Conservation (phyloP, 495 filamentous ascomycete genomes). For the Aspergillus baeticus region DNA sequence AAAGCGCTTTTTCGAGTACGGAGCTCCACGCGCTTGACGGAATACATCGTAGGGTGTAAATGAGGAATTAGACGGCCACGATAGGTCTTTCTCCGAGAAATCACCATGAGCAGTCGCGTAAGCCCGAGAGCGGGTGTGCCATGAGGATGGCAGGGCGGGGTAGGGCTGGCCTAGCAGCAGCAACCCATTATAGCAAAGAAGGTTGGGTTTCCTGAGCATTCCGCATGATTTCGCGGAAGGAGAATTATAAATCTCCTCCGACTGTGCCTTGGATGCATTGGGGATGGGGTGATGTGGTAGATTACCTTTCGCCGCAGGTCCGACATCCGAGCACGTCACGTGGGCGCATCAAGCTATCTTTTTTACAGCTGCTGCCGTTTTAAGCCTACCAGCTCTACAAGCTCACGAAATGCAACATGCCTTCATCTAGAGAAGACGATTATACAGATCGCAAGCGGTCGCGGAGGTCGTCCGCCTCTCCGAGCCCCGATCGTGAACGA, state of each 20-base stretch:
- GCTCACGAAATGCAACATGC: conserved; percentile 20
- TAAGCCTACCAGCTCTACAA: conserved; percentile 5
- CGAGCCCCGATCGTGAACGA: conserved; percentile 24
- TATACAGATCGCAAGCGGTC: conserved; percentile 18
- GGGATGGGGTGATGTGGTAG: neutral
- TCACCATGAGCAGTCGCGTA: conserved; percentile 35
- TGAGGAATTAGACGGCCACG: conserved; percentile 34
- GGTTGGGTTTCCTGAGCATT: conserved; percentile 38
- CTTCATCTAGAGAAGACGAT: conserved; percentile 20
- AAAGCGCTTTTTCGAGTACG: conserved; percentile 80
- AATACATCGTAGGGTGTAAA: conserved; percentile 93
- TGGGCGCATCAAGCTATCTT: neutral
- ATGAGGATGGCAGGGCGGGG: conserved; percentile 18
- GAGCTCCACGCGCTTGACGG: conserved; percentile 54
- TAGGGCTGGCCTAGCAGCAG: conserved; percentile 28
- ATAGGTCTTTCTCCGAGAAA: conserved; percentile 24
- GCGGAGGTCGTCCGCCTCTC: conserved; percentile 22
- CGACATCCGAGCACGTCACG: conserved; percentile 1
- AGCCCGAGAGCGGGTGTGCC: conserved; percentile 8
- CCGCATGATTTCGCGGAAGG: conserved; percentile 37
- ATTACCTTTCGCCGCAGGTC: neutral
- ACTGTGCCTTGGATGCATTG: neutral
- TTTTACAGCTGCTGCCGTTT: neutral
- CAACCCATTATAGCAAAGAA: conserved; percentile 25
- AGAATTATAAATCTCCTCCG: conserved; percentile 6